A percentile compares a stretch with the other conserved stretches of the same genome.
phyloP scores from a whole-genome alignment of 2,329 filamentous ascomycete species.

The Ciborinia camelliae region DNA sequence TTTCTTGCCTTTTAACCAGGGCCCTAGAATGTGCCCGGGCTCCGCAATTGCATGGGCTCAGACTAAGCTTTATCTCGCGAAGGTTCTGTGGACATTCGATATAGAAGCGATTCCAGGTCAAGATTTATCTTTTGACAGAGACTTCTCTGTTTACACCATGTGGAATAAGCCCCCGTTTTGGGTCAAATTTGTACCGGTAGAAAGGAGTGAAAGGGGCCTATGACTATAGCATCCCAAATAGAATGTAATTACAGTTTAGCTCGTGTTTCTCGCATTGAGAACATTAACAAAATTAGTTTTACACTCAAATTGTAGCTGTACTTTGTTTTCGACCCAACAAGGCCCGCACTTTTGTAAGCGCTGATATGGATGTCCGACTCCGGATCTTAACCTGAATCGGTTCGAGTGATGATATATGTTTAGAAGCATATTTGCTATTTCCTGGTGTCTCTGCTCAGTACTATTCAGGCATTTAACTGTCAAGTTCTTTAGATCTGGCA shows the following conservation, averaged over 20 bases:
- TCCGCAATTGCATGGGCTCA: conserved; percentile 26
- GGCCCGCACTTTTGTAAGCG: not conserved
- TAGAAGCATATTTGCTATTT: not conserved
- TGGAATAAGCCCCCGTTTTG: conserved; percentile 16
- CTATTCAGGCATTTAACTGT: not conserved
- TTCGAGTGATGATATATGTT: not conserved
- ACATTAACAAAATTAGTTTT: not conserved
- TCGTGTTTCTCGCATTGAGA: not conserved
- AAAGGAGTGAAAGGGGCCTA: not conserved
- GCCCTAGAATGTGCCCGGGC: conserved; percentile 20
- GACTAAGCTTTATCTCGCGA: conserved; percentile 30
- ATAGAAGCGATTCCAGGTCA: conserved; percentile 16
- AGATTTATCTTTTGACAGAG: conserved; percentile 10
- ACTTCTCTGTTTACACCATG: not conserved
- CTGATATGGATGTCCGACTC: not conserved
- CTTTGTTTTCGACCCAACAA: not conserved
- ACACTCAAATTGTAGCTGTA: not conserved
- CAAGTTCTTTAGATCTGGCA: not conserved
- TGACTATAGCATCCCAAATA: not conserved
- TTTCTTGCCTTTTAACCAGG: conserved; percentile 14
- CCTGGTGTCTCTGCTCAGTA: not conserved
- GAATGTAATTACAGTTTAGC: not conserved
- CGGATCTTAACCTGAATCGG: not conserved
- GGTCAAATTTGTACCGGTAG: conserved; percentile 15
- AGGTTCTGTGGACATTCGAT: conserved; percentile 24